Base-by-base conservation (phyloP, 139 green algal genomes). In the Coelastrella sp. region DNA sequence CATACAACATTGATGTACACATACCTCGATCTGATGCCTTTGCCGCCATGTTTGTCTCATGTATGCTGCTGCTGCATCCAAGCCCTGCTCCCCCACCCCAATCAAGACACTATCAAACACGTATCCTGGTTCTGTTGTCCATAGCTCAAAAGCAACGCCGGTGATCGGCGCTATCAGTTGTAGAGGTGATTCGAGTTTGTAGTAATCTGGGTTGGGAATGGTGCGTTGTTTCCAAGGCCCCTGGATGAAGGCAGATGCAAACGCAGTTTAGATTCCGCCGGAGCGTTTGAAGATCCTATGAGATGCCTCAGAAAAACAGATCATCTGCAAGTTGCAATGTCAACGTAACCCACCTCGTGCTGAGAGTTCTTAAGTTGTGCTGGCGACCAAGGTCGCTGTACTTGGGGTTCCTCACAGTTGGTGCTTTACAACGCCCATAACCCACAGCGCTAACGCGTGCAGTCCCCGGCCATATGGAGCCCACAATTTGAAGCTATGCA, bases 121-220 rank as follows among this genome's bases (percentile, higher is more conserved):
- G 92, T 96, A 96, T 79, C 87, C 88, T 5, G 93, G 61, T 47
- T 98, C 96, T 91, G 97, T 97, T 83, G 95, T 96, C 97, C 97
- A 99, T 85, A 99, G 96, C 93, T 99, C 97, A 75, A 99, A 91
- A 47, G 93, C 97, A 17, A 97, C 97, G 32, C 87, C 97, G 10
- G 92, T 94, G 4, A 98, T 95, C 76, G 92, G 88, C 59, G 94
- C 96, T 14, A 99, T 86, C 91, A 95, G 92, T n/a, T 75, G 71
- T 56, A 98, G 90, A 3, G 95, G 95, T 3, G 75, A 66, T 2
- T 94, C 85, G 78, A 97, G 94, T 19, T 95, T 88, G 88, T 92
- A 94, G 82, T 92, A 94, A 47, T 94, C 92, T 2, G 97, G 97
- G 95, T 99, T 99, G 61, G 92, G 89, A 73, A 99, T 97, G 76